A percentile compares a stretch with the other conserved stretches of the same genome.
phyloP scores from a whole-genome alignment of 1,139 yeast genomes.

The Pneumocystis oryctolagi region DNA sequence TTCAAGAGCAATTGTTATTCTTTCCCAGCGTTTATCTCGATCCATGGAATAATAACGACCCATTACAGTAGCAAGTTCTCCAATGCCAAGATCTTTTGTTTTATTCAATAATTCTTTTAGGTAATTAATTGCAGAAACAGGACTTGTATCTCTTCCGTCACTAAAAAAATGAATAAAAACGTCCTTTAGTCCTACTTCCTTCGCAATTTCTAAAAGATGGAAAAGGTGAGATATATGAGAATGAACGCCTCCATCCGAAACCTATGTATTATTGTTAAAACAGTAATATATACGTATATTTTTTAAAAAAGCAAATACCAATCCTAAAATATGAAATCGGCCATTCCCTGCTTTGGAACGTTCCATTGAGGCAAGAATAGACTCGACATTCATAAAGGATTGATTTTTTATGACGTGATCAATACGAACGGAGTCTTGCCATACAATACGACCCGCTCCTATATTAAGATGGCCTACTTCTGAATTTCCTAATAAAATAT shows the following conservation, averaged over 20 bases:
- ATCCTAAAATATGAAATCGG: conserved; percentile 15
- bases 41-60: conserved; percentile 18
- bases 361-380: conserved; percentile 11
- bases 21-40: conserved; percentile 18
- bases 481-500: conserved; percentile 12
- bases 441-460: conserved; percentile 17
- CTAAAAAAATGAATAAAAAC: conserved; percentile 16
- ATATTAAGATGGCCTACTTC: conserved; percentile 17
- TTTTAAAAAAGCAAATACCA: conserved; percentile 2
- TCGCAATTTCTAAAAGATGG: conserved; percentile 14
- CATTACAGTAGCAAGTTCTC: conserved; percentile 16
- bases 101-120: conserved; percentile 12
- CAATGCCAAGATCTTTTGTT: conserved; percentile 15
- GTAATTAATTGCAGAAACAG: conserved; percentile 14
- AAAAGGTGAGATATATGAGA: conserved; percentile 17
- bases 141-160: conserved; percentile 17
- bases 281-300: background rate
- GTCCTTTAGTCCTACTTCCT: conserved; percentile 12
- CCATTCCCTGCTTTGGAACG: conserved; percentile 13
- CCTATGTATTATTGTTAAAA: background rate
- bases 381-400: conserved; percentile 11
- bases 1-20: conserved; percentile 15
- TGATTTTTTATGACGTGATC: conserved; percentile 14
- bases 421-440: conserved; percentile 17
- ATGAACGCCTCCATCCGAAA: conserved; percentile 16